Evolutionary conservation across 169 alveolate species (phyloP), one percentile per base, ranked within the genome.

Genomic region (Cryptosporidium viatorum): DNA sequence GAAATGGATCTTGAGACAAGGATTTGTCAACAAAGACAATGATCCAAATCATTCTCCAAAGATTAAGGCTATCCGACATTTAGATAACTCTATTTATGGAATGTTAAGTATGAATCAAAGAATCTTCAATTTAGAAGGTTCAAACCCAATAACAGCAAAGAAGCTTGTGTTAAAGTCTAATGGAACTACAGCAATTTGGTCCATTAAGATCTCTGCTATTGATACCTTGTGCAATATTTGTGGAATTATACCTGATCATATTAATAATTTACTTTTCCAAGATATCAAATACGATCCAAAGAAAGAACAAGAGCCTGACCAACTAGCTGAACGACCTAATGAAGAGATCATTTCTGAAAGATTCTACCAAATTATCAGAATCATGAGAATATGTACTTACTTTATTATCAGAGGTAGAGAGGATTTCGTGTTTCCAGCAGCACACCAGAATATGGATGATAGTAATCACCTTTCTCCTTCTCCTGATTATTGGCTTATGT

Each of bases 341-440:
- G 58, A 29, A 50, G 69, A 69, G 18, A 58, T 91, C 71, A 29
- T 92, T 91, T 70, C 91, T 58, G 35, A 84, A 85, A 51, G 93
- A 74, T 68, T 86, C 91, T 41, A 91, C 91, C 70, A 93, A 91
- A 62, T 94, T 58, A 52, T 94, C 6, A 92, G 93, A 33, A 85
- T 94, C 23, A 92, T 94, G 89, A 94, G 97, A 31, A 89, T 93
- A 21, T 94, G 97, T 86, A 70, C 93, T n/a, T 94, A 94, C 70
- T 94, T 92, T 55, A 91, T 93, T 21, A 73, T 94, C 39, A 68
- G 97, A 29, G 95, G 93, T 84, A 93, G 93, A 48, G 95, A 94
- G 60, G 93, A 92, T 71, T 91, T 91, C 21, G 89, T 80, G 4
- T 80, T 80, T 43, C 89, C 89, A 23, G 89, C 89, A 5, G 89